Evolutionary conservation across 1,284 basidiomycete genomes (phyloP).

Genomic region (Puccinia coronata): DNA sequence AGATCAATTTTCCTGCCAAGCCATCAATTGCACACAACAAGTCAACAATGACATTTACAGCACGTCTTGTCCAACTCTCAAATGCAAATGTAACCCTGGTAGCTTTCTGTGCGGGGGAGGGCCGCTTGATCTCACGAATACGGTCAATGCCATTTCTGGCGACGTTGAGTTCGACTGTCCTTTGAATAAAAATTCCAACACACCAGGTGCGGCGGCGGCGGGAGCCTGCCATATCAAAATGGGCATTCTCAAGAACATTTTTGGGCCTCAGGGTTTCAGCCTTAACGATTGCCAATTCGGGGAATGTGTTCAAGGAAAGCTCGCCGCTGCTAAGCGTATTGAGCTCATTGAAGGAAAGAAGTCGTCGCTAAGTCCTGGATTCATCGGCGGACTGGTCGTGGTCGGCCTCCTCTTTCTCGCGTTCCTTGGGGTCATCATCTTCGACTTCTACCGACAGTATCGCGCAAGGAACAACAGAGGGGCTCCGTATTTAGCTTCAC

Average conservation of each 20-base stretch:
- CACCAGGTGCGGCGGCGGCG: slow-evolving; percentile 62
- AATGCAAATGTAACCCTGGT: slow-evolving; percentile 71
- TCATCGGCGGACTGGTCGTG: slow-evolving; percentile 81
- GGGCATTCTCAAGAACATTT: slow-evolving; percentile 66
- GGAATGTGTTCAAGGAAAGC: slow-evolving; percentile 77
- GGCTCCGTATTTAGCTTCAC: slow-evolving; percentile 51
- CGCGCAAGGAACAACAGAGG: slow-evolving; percentile 65
- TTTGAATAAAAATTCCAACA: slow-evolving; percentile 61
- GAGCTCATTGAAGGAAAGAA: slow-evolving; percentile 48
- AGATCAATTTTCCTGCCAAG: slow-evolving; percentile 71
- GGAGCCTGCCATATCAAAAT: slow-evolving; percentile 74
- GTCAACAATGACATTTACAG: slow-evolving; percentile 56
- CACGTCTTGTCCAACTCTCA: slow-evolving; percentile 72
- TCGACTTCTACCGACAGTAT: slow-evolving; percentile 68
- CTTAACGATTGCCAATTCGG: slow-evolving; percentile 75
- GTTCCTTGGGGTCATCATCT: slow-evolving; percentile 65
- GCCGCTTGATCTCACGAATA: slow-evolving; percentile 64
- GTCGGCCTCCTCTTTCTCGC: slow-evolving; percentile 70
- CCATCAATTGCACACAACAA: slow-evolving; percentile 69
- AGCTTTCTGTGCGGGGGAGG: slow-evolving; percentile 71
- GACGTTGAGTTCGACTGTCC: slow-evolving; percentile 67
- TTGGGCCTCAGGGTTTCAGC: slow-evolving; percentile 71
- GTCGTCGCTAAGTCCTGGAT: slow-evolving; percentile 68
- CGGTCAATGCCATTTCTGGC: slow-evolving; percentile 66
- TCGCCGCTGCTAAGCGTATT: slow-evolving; percentile 65